These are phyloP conservation scores for Middelhovenomyces tepae DNA, from an alignment of 805 yeast genomes.

Conservation along the genomic window DNA sequence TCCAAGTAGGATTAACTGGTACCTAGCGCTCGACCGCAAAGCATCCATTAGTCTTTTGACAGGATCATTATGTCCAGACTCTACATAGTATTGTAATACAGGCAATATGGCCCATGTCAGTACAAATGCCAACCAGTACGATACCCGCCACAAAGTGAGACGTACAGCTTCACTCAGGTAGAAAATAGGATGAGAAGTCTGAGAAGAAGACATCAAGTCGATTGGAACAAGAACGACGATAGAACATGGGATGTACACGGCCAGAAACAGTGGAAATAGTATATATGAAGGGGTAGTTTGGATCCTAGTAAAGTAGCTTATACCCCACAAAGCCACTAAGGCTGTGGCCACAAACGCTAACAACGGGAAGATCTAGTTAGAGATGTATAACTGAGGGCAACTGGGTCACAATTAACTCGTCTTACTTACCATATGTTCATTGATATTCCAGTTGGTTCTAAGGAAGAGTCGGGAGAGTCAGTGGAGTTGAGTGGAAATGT, in stretches of 20 bases:
- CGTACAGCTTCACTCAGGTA: conserved; percentile 41
- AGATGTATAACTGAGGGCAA: not conserved
- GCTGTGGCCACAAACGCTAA: conserved; percentile 24
- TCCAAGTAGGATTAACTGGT: conserved; percentile 48
- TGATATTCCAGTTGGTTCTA: not conserved
- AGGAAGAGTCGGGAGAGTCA: not conserved
- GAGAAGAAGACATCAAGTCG: conserved; percentile 53
- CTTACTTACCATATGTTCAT: conserved; percentile 1
- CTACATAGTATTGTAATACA: conserved; percentile 59
- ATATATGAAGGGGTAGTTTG: conserved; percentile 35
- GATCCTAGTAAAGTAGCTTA: conserved; percentile 31
- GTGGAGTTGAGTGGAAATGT: conserved; percentile 5
- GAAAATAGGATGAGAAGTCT: conserved; percentile 34
- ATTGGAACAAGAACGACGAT: conserved; percentile 66
- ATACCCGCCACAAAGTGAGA: conserved; percentile 57
- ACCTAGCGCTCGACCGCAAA: conserved; percentile 44
- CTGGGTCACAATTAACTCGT: not conserved
- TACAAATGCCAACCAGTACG: conserved; percentile 74
- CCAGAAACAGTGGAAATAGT: conserved; percentile 40
- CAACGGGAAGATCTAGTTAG: conserved; percentile 9
- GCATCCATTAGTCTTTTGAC: conserved; percentile 46
- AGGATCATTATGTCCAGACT: conserved; percentile 55
- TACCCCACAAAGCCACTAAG: conserved; percentile 27
- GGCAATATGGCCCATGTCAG: conserved; percentile 75
- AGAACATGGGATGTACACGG: conserved; percentile 68